Evolutionary conservation across 108 stramenopile species (phyloP), one percentile per base, ranked within the genome.

Genomic region (Nitzschia sp.): DNA sequence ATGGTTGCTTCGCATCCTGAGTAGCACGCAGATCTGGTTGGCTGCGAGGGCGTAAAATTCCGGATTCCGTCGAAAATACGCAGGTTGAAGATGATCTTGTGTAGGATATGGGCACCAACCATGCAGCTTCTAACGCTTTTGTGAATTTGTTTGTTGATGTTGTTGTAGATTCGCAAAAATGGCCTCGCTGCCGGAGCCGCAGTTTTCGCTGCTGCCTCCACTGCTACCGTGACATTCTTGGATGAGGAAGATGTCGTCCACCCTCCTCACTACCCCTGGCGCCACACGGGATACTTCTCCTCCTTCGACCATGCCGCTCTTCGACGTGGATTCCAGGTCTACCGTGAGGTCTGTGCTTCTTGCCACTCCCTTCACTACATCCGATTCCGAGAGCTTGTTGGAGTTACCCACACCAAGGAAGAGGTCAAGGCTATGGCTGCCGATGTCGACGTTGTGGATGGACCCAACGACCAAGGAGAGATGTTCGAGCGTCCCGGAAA

Each of bases 401-500:
- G 96, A 19, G 97, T 98, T 41, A 95, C 97, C 15, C 97, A 97
- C 83, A 87, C 94, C 34, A 85, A 88, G 63, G 89, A 90, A 14
- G 95, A 97, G 81, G 85, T 97, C 22, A 90, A 87, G 59, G 77
- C 75, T 25, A 86, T 99, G 84, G 95, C 96, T 25, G 81, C 81
- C 43, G 93, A 96, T 62, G 93, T 96, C 22, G 97, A 98, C 39
- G 85, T 98, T 29, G 73, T 94, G 53, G 98, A 99, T 62, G 98
- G 96, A 53, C 98, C 98, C 54, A 97, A 99, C 76, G 97, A 97
- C 63, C 91, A 92, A 70, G 96, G 98, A 29, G 96, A 98, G 71
- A 97, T 97, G 96, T 99, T 97, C 70, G 98, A 99, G 76, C 92
- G 98, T 22, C 98, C 98, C 10, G 97, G 96, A 50, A 98, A 98